Evolutionary conservation across 129 eudicot species (phyloP), one percentile per base, ranked within the genome.

Genomic region (Flaveria ramosissima): DNA sequence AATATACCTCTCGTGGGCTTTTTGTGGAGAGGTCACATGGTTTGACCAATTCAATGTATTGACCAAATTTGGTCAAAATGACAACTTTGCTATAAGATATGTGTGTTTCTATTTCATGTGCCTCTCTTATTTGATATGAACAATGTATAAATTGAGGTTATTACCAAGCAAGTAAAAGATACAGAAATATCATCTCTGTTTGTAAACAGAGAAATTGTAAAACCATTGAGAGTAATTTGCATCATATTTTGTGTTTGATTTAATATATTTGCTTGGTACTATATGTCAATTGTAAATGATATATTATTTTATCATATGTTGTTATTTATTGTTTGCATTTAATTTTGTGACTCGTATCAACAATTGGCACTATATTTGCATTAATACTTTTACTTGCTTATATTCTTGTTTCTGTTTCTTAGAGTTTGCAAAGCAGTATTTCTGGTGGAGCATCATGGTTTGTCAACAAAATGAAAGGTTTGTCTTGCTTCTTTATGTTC

Each of bases 361-460:
- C 53, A 48, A 48, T 48, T 13, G n/a, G 6, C n/a, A 14, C 1
- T 48, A 14, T 48, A 48, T 48, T 48, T 7, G 1, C 14, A 16
- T 13, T 11, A 3, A 17, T 56, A 20, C 9, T 9, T 27, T 19
- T 50, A 77, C 42, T 17, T 78, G 73, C 27, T 74, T 74, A 42
- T 17, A 75, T 36, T 69, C 15, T 7, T 66, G 50, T 66, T 60
- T 71, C 52, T 57, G 43, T 42, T 62, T 63, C 4, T 27, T 78
- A 92, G 98, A 84, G 92, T 39, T 61, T 92, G 77, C 84, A 88
- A 24, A 88, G 81, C 81, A 90, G 94, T 78, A 88, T 92, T 75
- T 92, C 87, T 24, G 93, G 89, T 51, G 92, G 98, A 23, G 85
- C 24, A 23, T 23, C 24, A 23, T 23, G 24, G 24, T 23, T 23